phyloP scores from a whole-genome alignment of 1,139 yeast species.

The Nadsonia starkeyi-henricii region DNA sequence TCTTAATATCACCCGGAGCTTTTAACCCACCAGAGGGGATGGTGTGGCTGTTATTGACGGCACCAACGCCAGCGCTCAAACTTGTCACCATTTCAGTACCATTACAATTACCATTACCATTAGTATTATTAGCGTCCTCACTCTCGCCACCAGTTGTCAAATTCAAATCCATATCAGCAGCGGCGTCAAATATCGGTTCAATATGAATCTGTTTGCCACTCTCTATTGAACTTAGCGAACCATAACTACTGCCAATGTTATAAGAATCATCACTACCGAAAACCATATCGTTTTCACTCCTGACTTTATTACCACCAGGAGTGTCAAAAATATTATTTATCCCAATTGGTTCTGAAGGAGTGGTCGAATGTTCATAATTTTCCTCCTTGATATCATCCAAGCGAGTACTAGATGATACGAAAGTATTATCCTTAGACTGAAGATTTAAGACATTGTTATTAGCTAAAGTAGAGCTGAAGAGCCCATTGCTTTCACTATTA shows the following conservation, averaged over 20 bases:
- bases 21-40: too few species aligned
- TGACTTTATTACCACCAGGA: neutral
- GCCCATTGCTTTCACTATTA: neutral
- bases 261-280: neutral
- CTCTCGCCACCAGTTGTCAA: neutral
- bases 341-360: neutral
- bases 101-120: too few species aligned
- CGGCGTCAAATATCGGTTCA: neutral
- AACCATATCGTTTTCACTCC: neutral
- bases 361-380: neutral
- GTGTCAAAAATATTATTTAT: neutral
- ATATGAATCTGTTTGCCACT: neutral
- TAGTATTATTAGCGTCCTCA: too few species aligned
- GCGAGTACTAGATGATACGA: neutral
- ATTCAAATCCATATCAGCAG: neutral
- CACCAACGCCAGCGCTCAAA: too few species aligned
- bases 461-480: neutral
- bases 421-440: neutral
- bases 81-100: too few species aligned
- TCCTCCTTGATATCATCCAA: neutral
- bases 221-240: neutral
- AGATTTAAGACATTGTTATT: constrained; percentile 4
- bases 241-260: neutral
- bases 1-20: too few species aligned
- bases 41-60: too few species aligned